These are phyloP conservation scores for Phlebiopsis gigantea DNA, from an alignment of 768 basidiomycete species.

Conservation along the genomic window DNA sequence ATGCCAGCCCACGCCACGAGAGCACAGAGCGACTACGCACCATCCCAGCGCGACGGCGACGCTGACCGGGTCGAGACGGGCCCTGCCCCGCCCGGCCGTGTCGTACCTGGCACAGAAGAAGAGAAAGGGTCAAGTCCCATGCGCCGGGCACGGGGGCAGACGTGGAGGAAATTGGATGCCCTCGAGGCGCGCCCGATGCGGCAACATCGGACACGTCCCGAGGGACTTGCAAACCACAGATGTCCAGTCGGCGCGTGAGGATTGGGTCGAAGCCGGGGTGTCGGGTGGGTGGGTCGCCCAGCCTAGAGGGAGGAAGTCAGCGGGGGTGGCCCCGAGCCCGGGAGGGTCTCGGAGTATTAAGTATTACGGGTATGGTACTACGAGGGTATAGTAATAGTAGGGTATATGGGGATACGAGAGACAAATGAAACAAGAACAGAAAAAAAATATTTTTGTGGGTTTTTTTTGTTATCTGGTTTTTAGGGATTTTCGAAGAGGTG, in stretches of 20 bases:
- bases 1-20: not conserved
- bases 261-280: not conserved
- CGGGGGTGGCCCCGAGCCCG: not conserved
- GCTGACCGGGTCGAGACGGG: constrained; percentile 1
- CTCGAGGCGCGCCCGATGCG: not conserved
- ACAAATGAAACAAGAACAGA: not conserved
- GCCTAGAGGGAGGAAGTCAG: not conserved
- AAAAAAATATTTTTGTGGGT: not conserved
- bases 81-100: constrained; percentile 1
- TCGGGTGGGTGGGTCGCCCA: not conserved
- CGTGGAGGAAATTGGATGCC: not conserved
- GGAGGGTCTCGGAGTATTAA: not conserved
- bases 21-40: not conserved
- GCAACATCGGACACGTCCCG: not conserved
- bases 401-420: too few species aligned
- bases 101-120: not conserved
- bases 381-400: not conserved
- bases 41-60: not conserved
- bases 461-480: not conserved
- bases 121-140: not conserved
- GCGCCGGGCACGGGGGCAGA: too few species aligned
- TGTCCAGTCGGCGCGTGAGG: not conserved
- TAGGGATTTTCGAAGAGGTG: not conserved
- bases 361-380: not conserved
- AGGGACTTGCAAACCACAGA: not conserved